Evolutionary conservation across 768 basidiomycete genomes (phyloP), one percentile per base, ranked within the genome.

Genomic region (Auricularia sp.): DNA sequence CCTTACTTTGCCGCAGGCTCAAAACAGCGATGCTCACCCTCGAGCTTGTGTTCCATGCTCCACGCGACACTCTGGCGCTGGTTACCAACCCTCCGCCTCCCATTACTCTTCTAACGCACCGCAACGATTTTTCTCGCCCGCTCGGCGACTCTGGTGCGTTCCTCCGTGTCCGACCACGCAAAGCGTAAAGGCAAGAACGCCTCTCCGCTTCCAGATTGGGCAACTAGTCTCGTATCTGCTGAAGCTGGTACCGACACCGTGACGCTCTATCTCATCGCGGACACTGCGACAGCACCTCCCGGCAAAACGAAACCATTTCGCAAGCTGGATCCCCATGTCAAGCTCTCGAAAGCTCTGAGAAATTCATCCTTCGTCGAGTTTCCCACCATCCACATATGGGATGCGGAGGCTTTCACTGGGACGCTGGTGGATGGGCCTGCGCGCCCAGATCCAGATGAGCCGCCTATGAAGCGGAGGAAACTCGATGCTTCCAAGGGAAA

Each of bases 381-480:
- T 70, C 93, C 93, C 6, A 86, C 86, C 1, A 84, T 96, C 56
- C 87, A 93, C 64, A 74, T 95, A 5, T 87, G 86, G 79, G 83
- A 87, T 59, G 82, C 75, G 29, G 77, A 72, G 21, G 75, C 85
- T 36, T 93, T 91, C 73, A 74, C 73, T 7, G 87, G 84, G 6
- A 77, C 77, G 8, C 69, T 91, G n/a, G 77, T 88, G 16, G 82
- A 88, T 64, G 77, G 78, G 53, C 67, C 70, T 62, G 56, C 61
- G 14, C 64, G 44, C 4, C 11, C 47, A 1, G 47, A 16, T 18
- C 47, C 21, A 5, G 47, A 51, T 2, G 47, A 18, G 21, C 47
- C 47, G 47, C 63, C 64, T 21, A 23, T 35, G 62, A 91, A 91
- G 72, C 78, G 85, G 62, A 76, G 83, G 70, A 87, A 81, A 71